Conservation (phyloP, 2,329 filamentous ascomycete species). For the Diaporthe eres region DNA sequence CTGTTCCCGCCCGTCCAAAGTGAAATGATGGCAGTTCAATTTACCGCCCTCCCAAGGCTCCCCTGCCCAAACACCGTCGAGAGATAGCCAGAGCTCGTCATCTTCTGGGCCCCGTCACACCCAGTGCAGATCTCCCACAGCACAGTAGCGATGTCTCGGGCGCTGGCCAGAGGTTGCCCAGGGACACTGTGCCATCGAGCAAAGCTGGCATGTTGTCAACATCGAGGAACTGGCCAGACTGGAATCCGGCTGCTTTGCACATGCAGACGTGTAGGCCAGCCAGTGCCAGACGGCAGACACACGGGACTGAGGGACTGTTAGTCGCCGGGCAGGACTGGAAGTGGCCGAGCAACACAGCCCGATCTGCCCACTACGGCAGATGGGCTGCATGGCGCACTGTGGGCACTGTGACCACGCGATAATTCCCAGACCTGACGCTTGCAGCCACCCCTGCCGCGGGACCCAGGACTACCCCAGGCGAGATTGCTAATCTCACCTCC, state of each 20-base stretch:
- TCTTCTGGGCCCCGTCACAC: conserved; percentile 33
- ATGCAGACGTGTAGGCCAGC: conserved; percentile 1
- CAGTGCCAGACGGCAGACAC: background rate
- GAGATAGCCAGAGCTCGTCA: conserved; percentile 33
- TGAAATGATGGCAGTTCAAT: conserved; percentile 24
- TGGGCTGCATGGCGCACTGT: conserved; percentile 29
- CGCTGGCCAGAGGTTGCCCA: conserved; percentile 15
- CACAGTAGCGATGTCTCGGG: conserved; percentile 30
- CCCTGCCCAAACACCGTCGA: background rate
- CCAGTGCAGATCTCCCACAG: conserved; percentile 36
- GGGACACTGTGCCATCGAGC: conserved; percentile 32
- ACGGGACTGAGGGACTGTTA: background rate
- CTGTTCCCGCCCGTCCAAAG: conserved; percentile 4
- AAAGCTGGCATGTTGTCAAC: conserved; percentile 5
- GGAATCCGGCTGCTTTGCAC: conserved; percentile 11
- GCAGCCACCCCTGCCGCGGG: conserved; percentile 25
- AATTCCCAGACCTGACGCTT: conserved; percentile 27
- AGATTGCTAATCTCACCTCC: conserved; percentile 43
- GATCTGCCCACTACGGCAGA: conserved; percentile 11
- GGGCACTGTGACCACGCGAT: conserved; percentile 33
- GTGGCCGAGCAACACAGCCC: conserved; percentile 24
- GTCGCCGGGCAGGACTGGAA: conserved; percentile 13
- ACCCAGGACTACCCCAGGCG: conserved; percentile 24
- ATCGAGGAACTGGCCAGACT: conserved; percentile 3
- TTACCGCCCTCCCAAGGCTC: conserved; percentile 21